phyloP scores from a whole-genome alignment of 2,329 filamentous ascomycete species.

The Parastagonospora avenae region DNA sequence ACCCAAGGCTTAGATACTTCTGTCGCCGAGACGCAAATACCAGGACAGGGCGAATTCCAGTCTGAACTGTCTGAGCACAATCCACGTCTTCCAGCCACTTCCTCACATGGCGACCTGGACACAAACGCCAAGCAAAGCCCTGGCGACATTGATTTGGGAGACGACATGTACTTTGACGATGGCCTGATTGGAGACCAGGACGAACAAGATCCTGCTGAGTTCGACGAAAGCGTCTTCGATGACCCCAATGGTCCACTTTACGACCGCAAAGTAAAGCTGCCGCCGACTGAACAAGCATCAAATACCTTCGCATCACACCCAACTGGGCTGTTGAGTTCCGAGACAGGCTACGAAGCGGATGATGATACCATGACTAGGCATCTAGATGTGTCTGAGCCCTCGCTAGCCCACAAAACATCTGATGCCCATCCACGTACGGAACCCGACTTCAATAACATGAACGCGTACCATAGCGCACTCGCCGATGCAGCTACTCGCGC shows the following conservation, averaged over 20 bases:
- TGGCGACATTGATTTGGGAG: slow-evolving; percentile 34
- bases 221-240: slow-evolving; percentile 78
- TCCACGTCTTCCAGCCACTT: no score
- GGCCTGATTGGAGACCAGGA: slow-evolving; percentile 62
- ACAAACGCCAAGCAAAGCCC: slow-evolving; percentile 12
- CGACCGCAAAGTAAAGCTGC: slow-evolving; percentile 55
- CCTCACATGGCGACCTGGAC: slow-evolving; percentile 3
- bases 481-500: slow-evolving; percentile 81
- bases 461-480: slow-evolving; percentile 81
- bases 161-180: slow-evolving; percentile 73
- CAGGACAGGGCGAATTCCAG: background rate
- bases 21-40: slow-evolving; percentile 2
- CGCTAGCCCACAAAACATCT: slow-evolving; percentile 57
- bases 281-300: slow-evolving; percentile 19
- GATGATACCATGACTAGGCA: slow-evolving; percentile 36
- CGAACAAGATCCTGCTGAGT: slow-evolving; percentile 58
- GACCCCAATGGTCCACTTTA: slow-evolving; percentile 50
- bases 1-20: no score
- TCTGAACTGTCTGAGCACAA: no score
- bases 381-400: slow-evolving; percentile 48
- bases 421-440: slow-evolving; percentile 39
- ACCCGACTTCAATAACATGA: slow-evolving; percentile 57
- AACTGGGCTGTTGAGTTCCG: slow-evolving; percentile 18
- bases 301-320: slow-evolving; percentile 23
- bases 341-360: slow-evolving; percentile 39